phyloP scores from a whole-genome alignment of 2,329 filamentous ascomycete genomes.

The Aureobasidium sp. region DNA sequence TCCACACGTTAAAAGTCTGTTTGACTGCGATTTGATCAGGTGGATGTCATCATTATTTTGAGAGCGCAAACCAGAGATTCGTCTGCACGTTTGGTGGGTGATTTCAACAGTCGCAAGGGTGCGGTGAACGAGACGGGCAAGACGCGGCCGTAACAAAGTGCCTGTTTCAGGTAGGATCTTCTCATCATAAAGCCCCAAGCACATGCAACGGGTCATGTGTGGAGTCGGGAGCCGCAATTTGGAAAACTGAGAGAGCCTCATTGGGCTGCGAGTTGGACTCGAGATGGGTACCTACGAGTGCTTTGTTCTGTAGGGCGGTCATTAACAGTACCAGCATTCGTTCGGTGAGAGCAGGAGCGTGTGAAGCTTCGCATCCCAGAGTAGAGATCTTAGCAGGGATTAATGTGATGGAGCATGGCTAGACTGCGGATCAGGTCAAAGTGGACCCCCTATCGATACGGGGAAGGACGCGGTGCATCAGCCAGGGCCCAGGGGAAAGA shows the following conservation, averaged over 20 bases:
- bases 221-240: neutral
- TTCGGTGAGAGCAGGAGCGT: neutral
- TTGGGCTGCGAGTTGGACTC: neutral
- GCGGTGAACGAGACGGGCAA: neutral
- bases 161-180: neutral
- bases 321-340: neutral
- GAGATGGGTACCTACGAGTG: neutral
- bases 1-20: neutral
- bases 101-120: neutral
- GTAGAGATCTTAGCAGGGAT: neutral
- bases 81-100: neutral
- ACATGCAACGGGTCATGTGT: neutral
- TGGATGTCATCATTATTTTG: neutral
- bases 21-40: neutral
- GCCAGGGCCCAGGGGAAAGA: slow-evolving; percentile 5
- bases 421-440: neutral
- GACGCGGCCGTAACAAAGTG: neutral
- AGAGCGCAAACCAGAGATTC: neutral
- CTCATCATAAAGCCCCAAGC: neutral
- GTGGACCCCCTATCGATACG: neutral
- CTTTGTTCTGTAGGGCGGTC: too few species aligned
- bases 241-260: neutral
- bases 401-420: neutral
- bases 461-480: neutral
- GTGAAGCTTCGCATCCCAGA: neutral